Conservation (phyloP, 2,329 filamentous ascomycete genomes). For the Calonectria pteridis region DNA sequence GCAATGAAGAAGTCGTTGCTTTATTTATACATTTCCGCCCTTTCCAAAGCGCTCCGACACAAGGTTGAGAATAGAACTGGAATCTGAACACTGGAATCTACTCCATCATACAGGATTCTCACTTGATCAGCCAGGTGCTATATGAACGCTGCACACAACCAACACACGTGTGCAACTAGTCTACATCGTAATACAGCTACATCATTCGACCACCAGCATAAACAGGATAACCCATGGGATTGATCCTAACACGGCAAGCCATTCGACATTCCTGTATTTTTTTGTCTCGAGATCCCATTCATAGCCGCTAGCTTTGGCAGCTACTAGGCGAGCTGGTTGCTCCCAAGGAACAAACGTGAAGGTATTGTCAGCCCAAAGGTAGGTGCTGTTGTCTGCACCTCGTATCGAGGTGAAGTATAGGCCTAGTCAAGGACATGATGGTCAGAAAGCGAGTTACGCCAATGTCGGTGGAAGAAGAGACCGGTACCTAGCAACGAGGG, state of each 20-base stretch:
- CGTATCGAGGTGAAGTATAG: neutral
- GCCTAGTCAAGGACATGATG: neutral
- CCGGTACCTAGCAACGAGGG: neutral
- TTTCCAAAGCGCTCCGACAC: no score
- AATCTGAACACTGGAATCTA: neutral
- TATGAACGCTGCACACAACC: neutral
- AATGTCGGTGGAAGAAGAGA: neutral
- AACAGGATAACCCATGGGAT: neutral
- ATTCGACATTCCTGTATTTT: neutral
- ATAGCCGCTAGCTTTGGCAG: neutral
- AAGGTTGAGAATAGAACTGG: neutral
- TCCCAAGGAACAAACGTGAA: neutral
- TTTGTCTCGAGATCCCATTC: neutral
- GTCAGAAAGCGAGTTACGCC: neutral
- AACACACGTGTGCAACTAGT: neutral
- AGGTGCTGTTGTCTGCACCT: neutral
- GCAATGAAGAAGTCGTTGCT: no score
- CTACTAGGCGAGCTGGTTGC: neutral
- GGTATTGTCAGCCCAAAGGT: neutral
- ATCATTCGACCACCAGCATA: neutral
- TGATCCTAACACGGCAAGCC: neutral
- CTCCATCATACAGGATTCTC: neutral
- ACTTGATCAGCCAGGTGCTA: neutral
- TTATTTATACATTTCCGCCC: no score
- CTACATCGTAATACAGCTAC: neutral